Evolutionary conservation across 257 asterid genomes (phyloP), one percentile per base, ranked within the genome.

Genomic region (Solanum rostratum): DNA sequence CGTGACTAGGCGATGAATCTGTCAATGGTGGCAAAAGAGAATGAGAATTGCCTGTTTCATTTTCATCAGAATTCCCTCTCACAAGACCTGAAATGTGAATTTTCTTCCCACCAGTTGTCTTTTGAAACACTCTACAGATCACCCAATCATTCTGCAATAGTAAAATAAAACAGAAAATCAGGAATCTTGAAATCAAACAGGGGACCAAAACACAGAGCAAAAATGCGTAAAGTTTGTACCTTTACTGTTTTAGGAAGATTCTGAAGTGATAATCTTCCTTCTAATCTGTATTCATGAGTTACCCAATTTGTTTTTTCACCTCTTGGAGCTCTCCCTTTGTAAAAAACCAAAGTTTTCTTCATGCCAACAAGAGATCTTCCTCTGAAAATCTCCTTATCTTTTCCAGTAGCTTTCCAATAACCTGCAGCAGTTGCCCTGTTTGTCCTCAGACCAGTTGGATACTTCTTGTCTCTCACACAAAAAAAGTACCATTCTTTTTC

Each of bases 331-430:
- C 98, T 93, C 3, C 98, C 98, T 60, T 39, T 73, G 91, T 95
- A 95, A 59, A 95, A 95, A 80, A 95, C 98, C 24, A 95, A 85
- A 30, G 97, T 93, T 84, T 95, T 95, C 86, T 92, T 95, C 97
- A 90, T 92, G 3, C 98, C 97, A 1, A 95, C 94, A 5, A 93
- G 81, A 14, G 81, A 84, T 84, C 88, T 89, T 15, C 90, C 97
- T 6, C 90, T 62, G 80, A 87, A 91, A 49, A 93, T 93, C 39
- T 93, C 95, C 83, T 82, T 91, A 16, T 95, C 98, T 88, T 95
- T 95, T 4, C 98, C 98, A 1, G 97, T 95, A 3, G 97, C 98
- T 83, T 95, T 95, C 98, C 98, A 95, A 39, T 95, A 93, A 7
- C 97, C 98, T 4, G 91, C 87, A 2, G 92, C 86, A 1, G 98